These are phyloP conservation scores for Apophysomyces sp. DNA, from an alignment of 371 early-diverging fungal genomes.

Conservation along the genomic window DNA sequence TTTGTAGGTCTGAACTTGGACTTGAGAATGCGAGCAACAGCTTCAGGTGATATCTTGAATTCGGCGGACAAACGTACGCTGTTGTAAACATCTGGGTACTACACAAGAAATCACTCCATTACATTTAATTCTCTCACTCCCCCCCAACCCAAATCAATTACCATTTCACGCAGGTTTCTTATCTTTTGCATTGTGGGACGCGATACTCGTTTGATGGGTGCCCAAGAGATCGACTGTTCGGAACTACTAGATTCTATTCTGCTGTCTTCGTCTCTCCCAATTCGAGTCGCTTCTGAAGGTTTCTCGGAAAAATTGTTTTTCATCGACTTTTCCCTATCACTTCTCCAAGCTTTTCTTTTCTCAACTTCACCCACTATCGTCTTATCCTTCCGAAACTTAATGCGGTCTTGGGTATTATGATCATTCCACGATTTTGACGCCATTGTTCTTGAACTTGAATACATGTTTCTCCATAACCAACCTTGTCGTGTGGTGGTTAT, in stretches of 20 bases:
- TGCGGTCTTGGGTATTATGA: no score
- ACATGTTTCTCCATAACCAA: no score
- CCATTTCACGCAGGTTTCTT: slow-evolving; percentile 18
- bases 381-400: no score
- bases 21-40: slow-evolving; percentile 36
- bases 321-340: no score
- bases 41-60: slow-evolving; percentile 38
- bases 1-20: slow-evolving; percentile 26
- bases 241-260: background rate
- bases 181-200: slow-evolving; percentile 36
- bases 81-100: slow-evolving; percentile 32
- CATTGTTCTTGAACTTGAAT: no score
- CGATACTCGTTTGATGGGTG: slow-evolving; percentile 37
- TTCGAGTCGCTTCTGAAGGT: background rate
- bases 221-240: slow-evolving; percentile 8
- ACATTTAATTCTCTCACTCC: background rate
- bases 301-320: no score
- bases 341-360: no score
- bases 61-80: slow-evolving; percentile 19
- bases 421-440: no score
- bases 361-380: no score
- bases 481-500: no score
- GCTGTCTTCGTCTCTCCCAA: background rate
- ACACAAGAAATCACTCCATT: background rate
- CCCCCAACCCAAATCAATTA: slow-evolving; percentile 2